phyloP scores from a whole-genome alignment of 208 protist genomes.

The Leishmania arabica region DNA sequence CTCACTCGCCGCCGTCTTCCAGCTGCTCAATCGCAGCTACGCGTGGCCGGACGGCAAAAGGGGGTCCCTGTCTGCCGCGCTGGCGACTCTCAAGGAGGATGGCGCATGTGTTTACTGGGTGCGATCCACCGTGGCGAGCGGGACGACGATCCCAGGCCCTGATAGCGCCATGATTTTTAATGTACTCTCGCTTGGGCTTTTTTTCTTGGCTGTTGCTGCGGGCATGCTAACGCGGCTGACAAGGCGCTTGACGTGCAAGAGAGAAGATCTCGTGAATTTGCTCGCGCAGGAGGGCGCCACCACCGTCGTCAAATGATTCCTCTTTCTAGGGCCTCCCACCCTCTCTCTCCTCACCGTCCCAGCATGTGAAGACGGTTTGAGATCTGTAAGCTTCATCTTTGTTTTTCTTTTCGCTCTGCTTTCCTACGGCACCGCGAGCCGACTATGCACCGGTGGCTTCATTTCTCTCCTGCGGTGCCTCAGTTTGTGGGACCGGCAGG shows the following conservation, averaged over 20 bases:
- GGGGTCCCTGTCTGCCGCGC: background rate
- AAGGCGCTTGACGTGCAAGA: conserved; percentile 21
- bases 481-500: background rate
- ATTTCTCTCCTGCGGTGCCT: background rate
- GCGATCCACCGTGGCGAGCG: conserved; percentile 55
- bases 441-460: too few species aligned
- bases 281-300: conserved; percentile 1
- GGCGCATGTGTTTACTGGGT: conserved; percentile 36
- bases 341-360: background rate
- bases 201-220: conserved; percentile 39
- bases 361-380: background rate
- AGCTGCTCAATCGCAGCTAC: conserved; percentile 26
- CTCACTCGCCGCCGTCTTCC: conserved; percentile 27
- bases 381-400: background rate
- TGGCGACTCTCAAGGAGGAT: background rate
- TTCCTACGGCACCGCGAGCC: background rate
- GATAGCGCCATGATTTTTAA: conserved; percentile 86
- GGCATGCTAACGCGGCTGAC: conserved; percentile 37
- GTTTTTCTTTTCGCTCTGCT: background rate
- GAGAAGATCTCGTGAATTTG: conserved; percentile 14
- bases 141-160: conserved; percentile 68
- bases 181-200: conserved; percentile 53
- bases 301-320: background rate
- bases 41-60: background rate
- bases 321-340: background rate